Base-by-base conservation (phyloP, 2,329 filamentous ascomycete genomes). In the Colletotrichum australisinense region DNA sequence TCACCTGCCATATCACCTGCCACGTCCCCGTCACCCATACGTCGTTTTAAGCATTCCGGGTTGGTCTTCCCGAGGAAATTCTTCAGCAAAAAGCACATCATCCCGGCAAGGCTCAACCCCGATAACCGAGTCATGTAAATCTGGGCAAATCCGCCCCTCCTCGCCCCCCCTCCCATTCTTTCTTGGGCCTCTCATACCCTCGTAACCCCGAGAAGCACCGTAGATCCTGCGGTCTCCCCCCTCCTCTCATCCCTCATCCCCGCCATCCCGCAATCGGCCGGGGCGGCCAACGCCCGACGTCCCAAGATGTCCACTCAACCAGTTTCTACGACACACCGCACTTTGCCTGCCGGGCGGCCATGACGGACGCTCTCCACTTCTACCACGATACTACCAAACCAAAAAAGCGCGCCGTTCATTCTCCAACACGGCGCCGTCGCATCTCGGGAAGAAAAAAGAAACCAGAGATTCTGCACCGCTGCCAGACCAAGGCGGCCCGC, bases 51-150 rank as follows among this genome's bases (percentile, higher is more conserved):
- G 70, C 70, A 56, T 64, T 46, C 49, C 42, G 42, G 42, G 16
- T 49, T 49, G 30, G 30, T 30, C 22, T 30, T 35, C 59, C 42
- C 30, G 38, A 35, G 46, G 52, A 60, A 56, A 56, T 60, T 56
- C 67, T 60, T 70, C 59, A 73, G 46, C 65, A 38, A 63, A 30
- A 49, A 49, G 19, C 24, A 19, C 66, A 38, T 63, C 24, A 32
- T 55, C 49, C 24, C 19, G 42, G n/a, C 42, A 49, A 49, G 42
- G 42, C 42, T 49, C 42, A n/a, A 49, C 42, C 16, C 60, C 66
- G 70, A 73, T 73, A 65, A 55, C 67, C 70, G 70, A 73, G 67
- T 73, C 67, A 73, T 73, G 70, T 63, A 38, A 62, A 52, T 57
- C 49, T 57, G 32, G 16, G 14, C 52, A 55, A 42, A 28, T 42